Percentiles rank a stretch among this genome's conserved stretches.
These are phyloP conservation scores for Penicillium sp. DNA, from an alignment of 2,329 filamentous ascomycete species.

Conservation along the genomic window DNA sequence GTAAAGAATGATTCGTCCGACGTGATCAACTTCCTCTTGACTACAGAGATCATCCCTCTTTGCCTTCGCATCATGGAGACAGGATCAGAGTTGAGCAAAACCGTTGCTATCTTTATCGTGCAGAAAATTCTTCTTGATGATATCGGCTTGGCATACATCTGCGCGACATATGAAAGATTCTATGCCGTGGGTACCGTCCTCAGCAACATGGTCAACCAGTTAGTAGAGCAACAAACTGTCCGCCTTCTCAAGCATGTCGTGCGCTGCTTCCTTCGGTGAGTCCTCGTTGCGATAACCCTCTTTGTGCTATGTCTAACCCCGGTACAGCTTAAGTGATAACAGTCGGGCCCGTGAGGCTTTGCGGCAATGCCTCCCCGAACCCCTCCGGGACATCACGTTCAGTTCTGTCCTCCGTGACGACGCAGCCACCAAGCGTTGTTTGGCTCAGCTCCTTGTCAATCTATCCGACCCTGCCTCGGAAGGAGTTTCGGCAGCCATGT, in stretches of 20 bases:
- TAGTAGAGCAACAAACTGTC: conserved; percentile 96
- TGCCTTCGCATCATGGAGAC: conserved; percentile 99
- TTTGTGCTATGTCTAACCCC: conserved; percentile 2
- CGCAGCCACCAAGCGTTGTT: conserved; percentile 93
- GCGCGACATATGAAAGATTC: conserved; percentile 96
- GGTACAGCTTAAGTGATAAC: conserved; percentile 80
- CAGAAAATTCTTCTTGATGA: conserved; percentile 98
- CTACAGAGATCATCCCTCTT: conserved; percentile 95
- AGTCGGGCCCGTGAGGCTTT: conserved; percentile 91
- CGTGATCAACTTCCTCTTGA: conserved; percentile 97
- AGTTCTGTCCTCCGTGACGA: conserved; percentile 94
- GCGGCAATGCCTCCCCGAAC: conserved; percentile 91
- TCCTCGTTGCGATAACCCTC: conserved; percentile 11
- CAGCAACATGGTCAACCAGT: conserved; percentile 97
- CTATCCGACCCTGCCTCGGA: conserved; percentile 81
- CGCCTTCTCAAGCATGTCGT: conserved; percentile 96
- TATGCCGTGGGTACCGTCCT: conserved; percentile 96
- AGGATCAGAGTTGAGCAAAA: conserved; percentile 96
- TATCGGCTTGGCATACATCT: conserved; percentile 95
- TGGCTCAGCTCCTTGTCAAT: conserved; percentile 95
- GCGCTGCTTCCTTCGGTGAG: conserved; percentile 87
- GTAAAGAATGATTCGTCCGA: conserved; percentile 99
- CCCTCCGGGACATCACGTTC: conserved; percentile 97
- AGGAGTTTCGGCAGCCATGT: conserved; percentile 40
- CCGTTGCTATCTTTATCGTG: conserved; percentile 98